These are phyloP conservation scores for Cryptosporidium bovis DNA, from an alignment of 169 alveolate genomes.

Conservation along the genomic window DNA sequence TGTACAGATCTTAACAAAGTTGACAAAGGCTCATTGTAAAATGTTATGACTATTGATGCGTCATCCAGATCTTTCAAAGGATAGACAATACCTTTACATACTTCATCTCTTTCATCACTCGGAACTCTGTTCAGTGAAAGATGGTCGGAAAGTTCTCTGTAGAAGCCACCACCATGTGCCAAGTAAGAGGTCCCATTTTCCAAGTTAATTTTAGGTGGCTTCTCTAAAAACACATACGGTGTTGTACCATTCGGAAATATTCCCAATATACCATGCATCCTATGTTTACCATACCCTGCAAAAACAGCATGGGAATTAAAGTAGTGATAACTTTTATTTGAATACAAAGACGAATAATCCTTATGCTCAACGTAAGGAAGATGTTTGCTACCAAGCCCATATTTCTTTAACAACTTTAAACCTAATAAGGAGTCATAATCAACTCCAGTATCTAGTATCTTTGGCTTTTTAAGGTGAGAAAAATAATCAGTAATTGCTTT, in stretches of 20 bases:
- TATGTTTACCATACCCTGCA: slow-evolving; percentile 28
- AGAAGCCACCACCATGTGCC: slow-evolving; percentile 52
- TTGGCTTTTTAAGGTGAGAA: slow-evolving; percentile 6
- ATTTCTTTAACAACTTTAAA: slow-evolving; percentile 9
- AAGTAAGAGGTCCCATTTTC: slow-evolving; percentile 17
- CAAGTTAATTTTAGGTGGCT: neutral
- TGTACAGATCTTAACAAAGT: slow-evolving; percentile 77
- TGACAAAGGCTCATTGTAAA: slow-evolving; percentile 75
- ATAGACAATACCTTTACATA: slow-evolving; percentile 25
- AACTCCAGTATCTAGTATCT: slow-evolving; percentile 11
- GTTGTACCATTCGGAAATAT: slow-evolving; percentile 70
- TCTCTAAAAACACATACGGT: slow-evolving; percentile 45
- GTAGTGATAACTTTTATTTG: slow-evolving; percentile 16
- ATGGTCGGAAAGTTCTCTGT: slow-evolving; percentile 51
- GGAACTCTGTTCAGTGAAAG: slow-evolving; percentile 61
- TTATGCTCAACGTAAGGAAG: slow-evolving; percentile 66
- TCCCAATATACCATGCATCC: slow-evolving; percentile 68
- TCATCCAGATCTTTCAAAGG: slow-evolving; percentile 64
- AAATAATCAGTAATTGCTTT: slow-evolving; percentile 22
- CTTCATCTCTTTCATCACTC: slow-evolving; percentile 31
- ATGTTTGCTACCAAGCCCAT: slow-evolving; percentile 40
- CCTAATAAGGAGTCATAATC: slow-evolving; percentile 51
- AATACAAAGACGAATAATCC: slow-evolving; percentile 20
- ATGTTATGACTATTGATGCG: slow-evolving; percentile 75
- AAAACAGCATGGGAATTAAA: slow-evolving; percentile 56